Conservation (phyloP, 352 stramenopile species). For the Globisporangium uncinulatum region DNA sequence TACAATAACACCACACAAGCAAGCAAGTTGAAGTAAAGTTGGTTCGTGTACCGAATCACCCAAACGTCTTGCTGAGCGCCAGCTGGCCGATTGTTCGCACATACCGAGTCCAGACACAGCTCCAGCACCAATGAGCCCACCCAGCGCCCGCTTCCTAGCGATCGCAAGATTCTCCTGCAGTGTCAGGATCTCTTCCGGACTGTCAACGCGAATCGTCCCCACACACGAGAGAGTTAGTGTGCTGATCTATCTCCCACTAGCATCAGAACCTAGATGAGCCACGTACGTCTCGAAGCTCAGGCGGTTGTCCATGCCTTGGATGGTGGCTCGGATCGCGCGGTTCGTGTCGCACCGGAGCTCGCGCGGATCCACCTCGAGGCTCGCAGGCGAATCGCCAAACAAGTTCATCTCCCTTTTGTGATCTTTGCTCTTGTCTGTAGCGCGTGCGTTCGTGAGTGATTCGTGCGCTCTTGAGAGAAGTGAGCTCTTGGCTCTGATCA, state of each 20-base stretch:
- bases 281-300: slow-evolving; percentile 6
- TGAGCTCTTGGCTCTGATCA: too few relatives aligned
- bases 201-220: not conserved
- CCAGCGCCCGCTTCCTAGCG: not conserved
- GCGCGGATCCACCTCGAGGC: slow-evolving; percentile 4
- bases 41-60: too few relatives aligned
- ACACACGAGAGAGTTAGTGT: not conserved
- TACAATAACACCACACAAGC: too few relatives aligned
- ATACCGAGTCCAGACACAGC: slow-evolving; percentile 1
- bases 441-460: not conserved
- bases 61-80: too few relatives aligned
- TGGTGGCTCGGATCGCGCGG: slow-evolving; percentile 4
- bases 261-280: not conserved
- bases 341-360: slow-evolving; percentile 4
- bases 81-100: not conserved
- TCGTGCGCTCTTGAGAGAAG: too few relatives aligned
- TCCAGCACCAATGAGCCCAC: not conserved
- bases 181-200: not conserved
- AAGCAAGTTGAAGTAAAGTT: too few relatives aligned
- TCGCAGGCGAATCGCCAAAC: slow-evolving; percentile 1
- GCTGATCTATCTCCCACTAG: not conserved
- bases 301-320: slow-evolving; percentile 5
- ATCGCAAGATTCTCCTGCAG: slow-evolving; percentile 8
- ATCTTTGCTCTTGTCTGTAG: too few relatives aligned
- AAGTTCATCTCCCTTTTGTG: not conserved